Conservation (phyloP, 441 rosid species). For the Populus hybrid region DNA sequence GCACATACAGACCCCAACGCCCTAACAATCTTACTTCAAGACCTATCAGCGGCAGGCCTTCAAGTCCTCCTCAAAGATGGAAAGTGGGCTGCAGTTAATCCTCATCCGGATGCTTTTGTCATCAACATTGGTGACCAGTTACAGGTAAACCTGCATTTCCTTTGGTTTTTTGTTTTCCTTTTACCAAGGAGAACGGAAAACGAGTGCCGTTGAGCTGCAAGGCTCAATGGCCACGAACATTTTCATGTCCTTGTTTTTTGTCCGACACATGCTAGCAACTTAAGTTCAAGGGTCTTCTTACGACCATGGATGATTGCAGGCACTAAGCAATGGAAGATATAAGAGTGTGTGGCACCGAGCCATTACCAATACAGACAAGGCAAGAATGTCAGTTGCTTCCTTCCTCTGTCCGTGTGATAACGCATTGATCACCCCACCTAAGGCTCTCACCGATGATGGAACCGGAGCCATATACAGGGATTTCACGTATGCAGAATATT, state of each 20-base stretch:
- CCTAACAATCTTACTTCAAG: constrained; percentile 55
- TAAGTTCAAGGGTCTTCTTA: background rate
- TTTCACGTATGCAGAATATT: constrained; percentile 36
- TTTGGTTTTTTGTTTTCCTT: background rate
- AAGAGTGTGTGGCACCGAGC: constrained; percentile 56
- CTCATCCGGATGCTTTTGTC: constrained; percentile 46
- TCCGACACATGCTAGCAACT: no score
- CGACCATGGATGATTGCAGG: constrained; percentile 14
- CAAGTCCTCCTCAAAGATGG: constrained; percentile 41
- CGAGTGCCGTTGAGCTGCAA: background rate
- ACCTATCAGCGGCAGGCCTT: constrained; percentile 35
- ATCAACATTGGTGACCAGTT: constrained; percentile 58
- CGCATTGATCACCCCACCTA: constrained; percentile 36
- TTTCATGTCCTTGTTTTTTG: no score
- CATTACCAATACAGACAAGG: constrained; percentile 34
- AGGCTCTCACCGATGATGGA: constrained; percentile 17
- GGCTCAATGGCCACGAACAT: no score
- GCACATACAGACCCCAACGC: constrained; percentile 46
- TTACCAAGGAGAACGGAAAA: background rate
- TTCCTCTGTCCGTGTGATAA: constrained; percentile 43
- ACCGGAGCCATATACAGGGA: constrained; percentile 25
- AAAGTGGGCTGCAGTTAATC: constrained; percentile 48
- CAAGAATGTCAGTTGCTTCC: constrained; percentile 48
- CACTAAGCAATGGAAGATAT: constrained; percentile 43
- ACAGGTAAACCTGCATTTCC: constrained; percentile 27